phyloP scores from a whole-genome alignment of 345 rosid genomes.

The Acer campestre region DNA sequence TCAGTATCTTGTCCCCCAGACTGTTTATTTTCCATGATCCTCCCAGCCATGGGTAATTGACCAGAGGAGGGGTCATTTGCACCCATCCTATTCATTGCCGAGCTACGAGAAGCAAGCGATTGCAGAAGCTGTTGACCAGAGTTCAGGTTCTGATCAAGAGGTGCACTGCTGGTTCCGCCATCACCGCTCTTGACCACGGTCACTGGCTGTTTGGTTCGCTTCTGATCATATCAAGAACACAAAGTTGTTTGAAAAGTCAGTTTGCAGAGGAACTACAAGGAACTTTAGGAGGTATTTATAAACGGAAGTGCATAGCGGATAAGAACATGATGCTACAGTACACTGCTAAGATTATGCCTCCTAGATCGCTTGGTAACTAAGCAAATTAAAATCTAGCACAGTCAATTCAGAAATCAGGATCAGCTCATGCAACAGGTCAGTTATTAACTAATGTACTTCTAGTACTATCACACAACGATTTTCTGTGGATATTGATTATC shows the following conservation, averaged over 20 bases:
- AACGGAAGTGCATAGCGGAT: not conserved
- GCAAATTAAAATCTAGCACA: not conserved
- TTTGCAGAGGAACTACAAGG: not conserved
- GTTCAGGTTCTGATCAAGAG: constrained; percentile 37
- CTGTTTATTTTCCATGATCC: constrained; percentile 25
- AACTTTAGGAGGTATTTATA: not conserved
- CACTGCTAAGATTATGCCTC: not conserved
- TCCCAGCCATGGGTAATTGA: constrained; percentile 22
- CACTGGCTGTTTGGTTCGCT: constrained; percentile 51
- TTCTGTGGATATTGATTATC: too few species aligned
- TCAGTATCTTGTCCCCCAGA: constrained; percentile 41
- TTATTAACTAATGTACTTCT: not conserved
- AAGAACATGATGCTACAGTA: not conserved
- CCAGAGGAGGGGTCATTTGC: constrained; percentile 23
- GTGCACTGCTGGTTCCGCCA: constrained; percentile 40
- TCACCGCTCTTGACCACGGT: constrained; percentile 32
- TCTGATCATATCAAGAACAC: constrained; percentile 39
- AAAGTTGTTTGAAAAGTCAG: not conserved
- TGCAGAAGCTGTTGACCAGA: constrained; percentile 64
- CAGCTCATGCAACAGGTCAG: not conserved
- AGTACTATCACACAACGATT: not conserved
- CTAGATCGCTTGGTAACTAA: not conserved
- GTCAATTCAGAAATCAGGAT: not conserved
- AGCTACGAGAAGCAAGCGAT: constrained; percentile 57
- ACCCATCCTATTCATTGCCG: constrained; percentile 30